Evolutionary conservation across 2,329 filamentous ascomycete species (phyloP).

Genomic region (Phyllosticta citribraziliensis): DNA sequence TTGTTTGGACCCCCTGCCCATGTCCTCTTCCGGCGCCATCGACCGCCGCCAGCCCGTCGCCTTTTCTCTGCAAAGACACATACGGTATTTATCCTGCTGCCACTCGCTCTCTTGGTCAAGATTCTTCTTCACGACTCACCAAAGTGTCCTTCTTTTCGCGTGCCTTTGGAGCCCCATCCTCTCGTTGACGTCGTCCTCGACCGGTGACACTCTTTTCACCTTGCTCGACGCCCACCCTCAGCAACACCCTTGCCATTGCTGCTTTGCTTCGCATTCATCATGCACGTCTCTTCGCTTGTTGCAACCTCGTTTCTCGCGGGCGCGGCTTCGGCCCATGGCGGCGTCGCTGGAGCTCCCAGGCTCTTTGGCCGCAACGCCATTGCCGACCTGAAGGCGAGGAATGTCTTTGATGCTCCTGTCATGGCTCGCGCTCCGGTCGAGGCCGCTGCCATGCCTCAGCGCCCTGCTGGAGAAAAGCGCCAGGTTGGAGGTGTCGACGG

Average conservation of each 20-base stretch:
- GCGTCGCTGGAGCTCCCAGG: conserved; percentile 19
- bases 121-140: neutral
- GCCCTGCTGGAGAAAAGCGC: conserved; percentile 14
- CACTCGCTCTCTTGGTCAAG: neutral
- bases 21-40: neutral
- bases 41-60: neutral
- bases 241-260: neutral
- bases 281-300: conserved; percentile 24
- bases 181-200: neutral
- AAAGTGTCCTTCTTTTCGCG: neutral
- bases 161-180: neutral
- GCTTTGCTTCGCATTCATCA: conserved; percentile 11
- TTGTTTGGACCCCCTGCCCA: neutral
- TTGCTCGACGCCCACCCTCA: too few species aligned
- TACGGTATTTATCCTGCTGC: neutral
- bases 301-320: conserved; percentile 21
- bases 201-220: neutral
- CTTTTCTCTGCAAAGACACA: neutral
- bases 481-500: conserved; percentile 22
- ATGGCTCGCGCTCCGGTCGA: conserved; percentile 15
- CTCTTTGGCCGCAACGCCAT: conserved; percentile 26
- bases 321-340: conserved; percentile 22
- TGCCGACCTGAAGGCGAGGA: conserved; percentile 23
- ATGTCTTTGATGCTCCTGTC: conserved; percentile 20
- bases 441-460: neutral